A percentile compares a stretch with the other conserved stretches of the same genome.
phyloP scores from a whole-genome alignment of 2,329 filamentous ascomycete genomes.

The Fusarium sp. region DNA sequence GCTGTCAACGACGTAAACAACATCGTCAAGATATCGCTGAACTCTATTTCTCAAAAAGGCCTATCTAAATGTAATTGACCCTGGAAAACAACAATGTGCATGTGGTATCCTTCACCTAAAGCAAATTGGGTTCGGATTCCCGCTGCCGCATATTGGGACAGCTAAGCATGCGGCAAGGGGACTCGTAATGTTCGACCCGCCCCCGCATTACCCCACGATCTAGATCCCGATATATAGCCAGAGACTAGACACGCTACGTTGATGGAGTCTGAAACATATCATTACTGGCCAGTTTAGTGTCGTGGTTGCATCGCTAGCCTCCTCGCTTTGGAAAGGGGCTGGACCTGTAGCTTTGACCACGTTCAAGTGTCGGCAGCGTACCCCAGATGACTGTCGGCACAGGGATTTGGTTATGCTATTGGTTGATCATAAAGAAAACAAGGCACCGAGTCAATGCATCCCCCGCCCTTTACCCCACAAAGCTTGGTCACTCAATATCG shows the following conservation, averaged over 20 bases:
- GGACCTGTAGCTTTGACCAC: not conserved
- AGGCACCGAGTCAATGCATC: fast-evolving
- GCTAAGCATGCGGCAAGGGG: not conserved
- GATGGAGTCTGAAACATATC: fast-evolving
- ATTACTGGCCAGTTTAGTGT: not conserved
- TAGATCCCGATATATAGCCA: not conserved
- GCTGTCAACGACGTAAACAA: too few species aligned
- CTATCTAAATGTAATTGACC: too few species aligned
- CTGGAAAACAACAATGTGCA: too few species aligned
- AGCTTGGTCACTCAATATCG: fast-evolving
- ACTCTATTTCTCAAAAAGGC: too few species aligned
- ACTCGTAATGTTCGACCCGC: not conserved
- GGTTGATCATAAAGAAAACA: fast-evolving
- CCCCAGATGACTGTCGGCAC: fast-evolving
- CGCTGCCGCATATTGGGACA: not conserved
- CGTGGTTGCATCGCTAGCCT: not conserved
- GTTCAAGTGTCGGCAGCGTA: not conserved
- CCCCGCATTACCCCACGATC: conserved; percentile 1
- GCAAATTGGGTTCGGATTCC: not conserved
- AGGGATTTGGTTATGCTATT: not conserved
- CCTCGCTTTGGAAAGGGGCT: too few species aligned
- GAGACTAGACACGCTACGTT: fast-evolving
- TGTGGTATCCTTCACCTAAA: fast-evolving
- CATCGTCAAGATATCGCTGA: too few species aligned
- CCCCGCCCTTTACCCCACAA: not conserved